These are phyloP conservation scores for Hanseniaspora mollemarum DNA, from an alignment of 805 yeast species.

Conservation along the genomic window DNA sequence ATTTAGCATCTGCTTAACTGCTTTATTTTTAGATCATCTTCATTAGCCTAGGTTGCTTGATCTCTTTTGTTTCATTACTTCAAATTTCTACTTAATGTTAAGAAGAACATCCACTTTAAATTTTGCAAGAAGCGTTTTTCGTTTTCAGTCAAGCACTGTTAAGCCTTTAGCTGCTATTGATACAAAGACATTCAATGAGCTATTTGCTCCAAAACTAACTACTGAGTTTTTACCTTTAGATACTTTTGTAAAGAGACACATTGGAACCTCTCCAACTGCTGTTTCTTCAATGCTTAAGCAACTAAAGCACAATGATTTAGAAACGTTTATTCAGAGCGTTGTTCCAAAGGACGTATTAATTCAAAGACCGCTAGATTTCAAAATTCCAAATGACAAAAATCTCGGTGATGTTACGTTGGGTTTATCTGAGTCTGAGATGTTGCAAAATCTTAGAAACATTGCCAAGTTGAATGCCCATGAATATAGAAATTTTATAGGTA, in stretches of 20 bases:
- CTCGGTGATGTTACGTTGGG: constrained; percentile 52
- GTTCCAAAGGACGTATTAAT: constrained; percentile 68
- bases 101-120: constrained; percentile 11
- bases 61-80: too few species aligned
- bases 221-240: constrained; percentile 37
- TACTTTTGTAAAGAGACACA: constrained; percentile 79
- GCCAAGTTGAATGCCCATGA: constrained; percentile 62
- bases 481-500: constrained; percentile 71
- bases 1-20: too few species aligned
- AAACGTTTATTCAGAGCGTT: constrained; percentile 57
- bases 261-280: constrained; percentile 65
- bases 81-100: too few species aligned
- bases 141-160: constrained; percentile 29
- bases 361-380: constrained; percentile 51
- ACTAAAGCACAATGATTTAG: constrained; percentile 56
- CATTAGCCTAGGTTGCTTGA: too few species aligned
- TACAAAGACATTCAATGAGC: constrained; percentile 9
- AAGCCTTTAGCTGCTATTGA: constrained; percentile 13
- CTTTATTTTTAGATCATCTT: too few species aligned
- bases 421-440: constrained; percentile 69
- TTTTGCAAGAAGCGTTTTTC: background rate
- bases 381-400: constrained; percentile 1
- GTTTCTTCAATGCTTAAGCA: constrained; percentile 53
- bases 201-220: constrained; percentile 26
- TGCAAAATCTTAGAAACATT: constrained; percentile 51